Evolutionary conservation across 768 basidiomycete genomes (phyloP), one percentile per base, ranked within the genome.

Genomic region (Polyporus arcularius): DNA sequence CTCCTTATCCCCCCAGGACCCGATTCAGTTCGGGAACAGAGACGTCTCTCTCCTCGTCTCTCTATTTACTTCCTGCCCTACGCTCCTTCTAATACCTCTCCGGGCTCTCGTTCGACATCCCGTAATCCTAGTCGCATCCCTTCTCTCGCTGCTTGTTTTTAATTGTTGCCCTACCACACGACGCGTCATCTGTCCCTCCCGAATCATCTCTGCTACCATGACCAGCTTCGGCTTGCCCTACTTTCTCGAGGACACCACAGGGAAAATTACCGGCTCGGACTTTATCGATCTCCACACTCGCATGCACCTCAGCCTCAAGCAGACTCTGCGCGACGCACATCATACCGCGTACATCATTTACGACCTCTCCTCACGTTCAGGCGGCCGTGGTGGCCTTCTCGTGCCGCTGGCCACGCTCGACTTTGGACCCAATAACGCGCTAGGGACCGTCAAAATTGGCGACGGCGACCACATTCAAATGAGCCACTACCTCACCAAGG

Each of bases 261-360:
- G 86, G 4, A 72, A 67, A 39, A 71, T 85, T 40, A 73, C 75
- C 12, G 84, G 80, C 39, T 81, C 85, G 4, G 81, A 85, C 18
- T 90, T 85, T 67, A 68, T 80, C 51, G 89, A 90, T 72, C 75
- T 88, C 63, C 77, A 89, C 70, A 84, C 83, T 50, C 85, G 88
- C 18, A 77, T 87, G 68, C 75, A 74, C 32, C 73, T 87, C 62
- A 71, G 68, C 53, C 74, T 85, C 57, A 78, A 80, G 39, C 80
- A 83, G 61, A 85, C 81, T 9, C 74, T 76, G 0, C 73, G 75
- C 42, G 78, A 78, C 54, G 26, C 74, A 8, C 73, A 73, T 1
- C 79, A 77, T 43, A 74, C 76, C 0, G 78, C 78, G 21, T 88
- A 82, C 69, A 82, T 81, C 74, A 76, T 88, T 49, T 82, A 80